Evolutionary conservation across 805 yeast species (phyloP).

Genomic region (Saccharomyces eubayanus): DNA sequence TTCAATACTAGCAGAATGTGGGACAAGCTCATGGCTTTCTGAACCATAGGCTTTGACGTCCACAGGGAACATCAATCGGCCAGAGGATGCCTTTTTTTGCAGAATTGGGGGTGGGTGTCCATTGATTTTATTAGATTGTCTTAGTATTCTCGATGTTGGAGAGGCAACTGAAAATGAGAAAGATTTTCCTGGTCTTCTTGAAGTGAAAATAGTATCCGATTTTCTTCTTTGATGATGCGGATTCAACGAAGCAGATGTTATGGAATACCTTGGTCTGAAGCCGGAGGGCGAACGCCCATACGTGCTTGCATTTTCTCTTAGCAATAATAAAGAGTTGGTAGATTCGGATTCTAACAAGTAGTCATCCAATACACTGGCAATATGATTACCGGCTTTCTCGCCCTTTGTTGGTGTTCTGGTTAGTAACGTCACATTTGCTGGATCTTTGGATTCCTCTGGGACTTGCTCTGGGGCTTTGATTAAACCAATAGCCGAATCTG

Average conservation of each 20-base stretch:
- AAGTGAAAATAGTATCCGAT: constrained; percentile 18
- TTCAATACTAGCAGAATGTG: background rate
- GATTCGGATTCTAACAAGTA: constrained; percentile 23
- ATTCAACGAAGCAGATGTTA: background rate
- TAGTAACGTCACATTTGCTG: background rate
- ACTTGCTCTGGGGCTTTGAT: constrained; percentile 12
- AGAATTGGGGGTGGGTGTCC: constrained; percentile 14
- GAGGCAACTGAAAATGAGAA: constrained; percentile 18
- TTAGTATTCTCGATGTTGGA: constrained; percentile 13
- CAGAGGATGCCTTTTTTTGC: constrained; percentile 15
- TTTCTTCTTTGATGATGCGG: constrained; percentile 14
- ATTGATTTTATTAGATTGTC: constrained; percentile 4
- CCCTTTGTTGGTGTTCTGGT: constrained; percentile 2
- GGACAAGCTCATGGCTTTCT: background rate
- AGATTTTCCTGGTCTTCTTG: constrained; percentile 13
- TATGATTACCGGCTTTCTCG: constrained; percentile 1
- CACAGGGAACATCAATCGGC: constrained; percentile 12
- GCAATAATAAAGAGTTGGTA: constrained; percentile 16
- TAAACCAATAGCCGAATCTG: constrained; percentile 17
- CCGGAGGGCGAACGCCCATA: constrained; percentile 8
- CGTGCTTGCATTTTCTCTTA: constrained; percentile 14
- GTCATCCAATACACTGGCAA: constrained; percentile 19
- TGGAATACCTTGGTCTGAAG: background rate
- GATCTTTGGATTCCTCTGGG: background rate
- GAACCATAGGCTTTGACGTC: background rate